Percentiles rank a stretch among this genome's conserved stretches.
These are phyloP conservation scores for Ophiosphaerella narmari DNA, from an alignment of 2,329 filamentous ascomycete species.

Conservation along the genomic window DNA sequence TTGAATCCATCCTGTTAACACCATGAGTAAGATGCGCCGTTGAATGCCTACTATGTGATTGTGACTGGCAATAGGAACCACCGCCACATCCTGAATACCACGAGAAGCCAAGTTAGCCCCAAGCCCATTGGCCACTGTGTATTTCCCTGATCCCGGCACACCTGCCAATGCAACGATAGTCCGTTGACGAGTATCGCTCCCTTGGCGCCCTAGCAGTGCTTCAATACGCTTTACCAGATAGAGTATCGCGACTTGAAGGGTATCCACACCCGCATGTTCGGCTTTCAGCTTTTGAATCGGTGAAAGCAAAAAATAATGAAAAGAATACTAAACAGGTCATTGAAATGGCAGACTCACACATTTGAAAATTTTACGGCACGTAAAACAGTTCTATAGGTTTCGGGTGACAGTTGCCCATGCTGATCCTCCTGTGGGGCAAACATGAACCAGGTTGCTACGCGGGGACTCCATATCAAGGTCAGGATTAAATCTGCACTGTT, in stretches of 20 bases:
- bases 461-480: slow-evolving; percentile 9
- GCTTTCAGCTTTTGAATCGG: slow-evolving; percentile 9
- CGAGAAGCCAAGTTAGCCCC: slow-evolving; percentile 23
- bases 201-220: slow-evolving; percentile 24
- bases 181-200: slow-evolving; percentile 21
- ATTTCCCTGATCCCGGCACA: slow-evolving; percentile 35
- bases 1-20: slow-evolving; percentile 31
- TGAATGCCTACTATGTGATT: not conserved
- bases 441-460: slow-evolving; percentile 10
- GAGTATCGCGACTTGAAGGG: slow-evolving; percentile 14
- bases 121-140: slow-evolving; percentile 29
- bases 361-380: too few species aligned
- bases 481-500: slow-evolving; percentile 3
- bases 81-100: slow-evolving; percentile 21
- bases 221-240: slow-evolving; percentile 25
- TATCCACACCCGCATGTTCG: slow-evolving; percentile 10
- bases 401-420: slow-evolving; percentile 25
- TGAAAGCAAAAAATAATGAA: not conserved
- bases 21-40: not conserved
- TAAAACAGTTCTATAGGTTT: slow-evolving; percentile 12
- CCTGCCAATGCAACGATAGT: slow-evolving; percentile 33
- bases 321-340: not conserved
- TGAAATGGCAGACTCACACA: too few species aligned
- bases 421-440: slow-evolving; percentile 2
- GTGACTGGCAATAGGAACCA: slow-evolving; percentile 32